Evolutionary conservation across 495 filamentous ascomycete species (phyloP), one percentile per base, ranked within the genome.

Genomic region (Hypoxylon trugodes): DNA sequence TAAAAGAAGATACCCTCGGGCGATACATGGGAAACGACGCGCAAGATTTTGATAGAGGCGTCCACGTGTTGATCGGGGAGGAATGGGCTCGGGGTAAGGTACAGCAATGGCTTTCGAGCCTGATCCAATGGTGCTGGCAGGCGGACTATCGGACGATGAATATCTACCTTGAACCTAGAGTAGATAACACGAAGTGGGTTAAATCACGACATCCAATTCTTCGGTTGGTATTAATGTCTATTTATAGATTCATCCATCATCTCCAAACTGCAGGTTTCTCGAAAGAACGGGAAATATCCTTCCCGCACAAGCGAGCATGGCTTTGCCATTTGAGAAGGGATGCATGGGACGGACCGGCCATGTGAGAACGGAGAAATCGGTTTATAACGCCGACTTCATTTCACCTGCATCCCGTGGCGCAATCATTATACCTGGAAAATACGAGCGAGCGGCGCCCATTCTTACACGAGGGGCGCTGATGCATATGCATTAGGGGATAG

Each of bases 241-340:
- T n/a, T n/a, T 50, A 22, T 35, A 97, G 94, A 65, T 86, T 98
- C 33, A 89, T 94, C 48, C 77, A 82, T 6, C 94, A 96, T 66
- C 80, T 93, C 6, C 79, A 89, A 55, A 69, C 87, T 13, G 81
- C 81, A 2, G 95, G 95, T 3, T 98, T 97, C 69, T 86, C 88
- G 50, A 96, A 95, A 71, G 91, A 98, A 73, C 88, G 84, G 48
- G 90, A 97, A 71, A 81, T 98, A 33, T 84, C 86, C 10, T 95
- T 98, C 67, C 89, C 94, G 13, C 93, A 98, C 73, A 98, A 98
- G 75, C 92, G 96, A 72, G 84, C 91, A 2, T 94, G 93, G 63
- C 81, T 96, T 62, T 89, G 96, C 80, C 89, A 88, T 73, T 84
- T 96, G 41, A 82, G 83, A 67, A 79, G 95, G 57, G 93, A 97